These are phyloP conservation scores for Lactifluus pinguis DNA, from an alignment of 768 basidiomycete species.

Conservation along the genomic window DNA sequence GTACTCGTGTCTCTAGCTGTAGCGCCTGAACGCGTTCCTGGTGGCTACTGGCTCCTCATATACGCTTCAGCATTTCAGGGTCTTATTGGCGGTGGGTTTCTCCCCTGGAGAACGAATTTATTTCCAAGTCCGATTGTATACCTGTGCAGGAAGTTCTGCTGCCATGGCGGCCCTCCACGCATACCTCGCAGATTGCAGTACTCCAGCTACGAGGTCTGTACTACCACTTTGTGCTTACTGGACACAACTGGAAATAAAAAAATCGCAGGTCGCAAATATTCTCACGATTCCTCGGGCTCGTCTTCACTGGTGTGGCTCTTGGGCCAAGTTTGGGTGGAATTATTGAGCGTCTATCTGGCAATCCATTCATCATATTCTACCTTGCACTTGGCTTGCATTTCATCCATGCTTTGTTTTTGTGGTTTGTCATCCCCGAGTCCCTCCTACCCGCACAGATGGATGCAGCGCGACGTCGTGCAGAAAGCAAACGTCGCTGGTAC, in stretches of 20 bases:
- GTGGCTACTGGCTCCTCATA: slow-evolving; percentile 74
- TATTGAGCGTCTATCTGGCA: slow-evolving; percentile 48
- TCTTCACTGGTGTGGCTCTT: slow-evolving; percentile 65
- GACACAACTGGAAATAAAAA: neutral
- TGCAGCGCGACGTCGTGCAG: slow-evolving; percentile 20
- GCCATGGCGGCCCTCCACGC: slow-evolving; percentile 47
- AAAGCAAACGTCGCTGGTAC: slow-evolving; percentile 25
- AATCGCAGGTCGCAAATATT: slow-evolving; percentile 49
- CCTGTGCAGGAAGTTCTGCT: slow-evolving; percentile 34
- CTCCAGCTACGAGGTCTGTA: slow-evolving; percentile 29
- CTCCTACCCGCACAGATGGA: slow-evolving; percentile 38
- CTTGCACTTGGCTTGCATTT: slow-evolving; percentile 42
- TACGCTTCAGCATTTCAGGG: slow-evolving; percentile 62
- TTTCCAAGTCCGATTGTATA: neutral
- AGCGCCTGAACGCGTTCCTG: slow-evolving; percentile 54
- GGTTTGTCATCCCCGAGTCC: slow-evolving; percentile 71
- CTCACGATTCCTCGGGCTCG: slow-evolving; percentile 55
- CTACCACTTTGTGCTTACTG: neutral
- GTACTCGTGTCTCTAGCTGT: slow-evolving; percentile 58
- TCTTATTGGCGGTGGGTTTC: slow-evolving; percentile 52
- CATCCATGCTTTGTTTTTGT: slow-evolving; percentile 39
- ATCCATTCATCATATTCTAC: slow-evolving; percentile 64
- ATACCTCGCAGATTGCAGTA: slow-evolving; percentile 62
- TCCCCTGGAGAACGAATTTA: neutral
- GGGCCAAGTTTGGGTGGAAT: slow-evolving; percentile 69